Percentiles rank a stretch among this genome's conserved stretches.
Evolutionary conservation across 805 yeast species (phyloP).

Genomic region (Ogataea nitratoaversa): DNA sequence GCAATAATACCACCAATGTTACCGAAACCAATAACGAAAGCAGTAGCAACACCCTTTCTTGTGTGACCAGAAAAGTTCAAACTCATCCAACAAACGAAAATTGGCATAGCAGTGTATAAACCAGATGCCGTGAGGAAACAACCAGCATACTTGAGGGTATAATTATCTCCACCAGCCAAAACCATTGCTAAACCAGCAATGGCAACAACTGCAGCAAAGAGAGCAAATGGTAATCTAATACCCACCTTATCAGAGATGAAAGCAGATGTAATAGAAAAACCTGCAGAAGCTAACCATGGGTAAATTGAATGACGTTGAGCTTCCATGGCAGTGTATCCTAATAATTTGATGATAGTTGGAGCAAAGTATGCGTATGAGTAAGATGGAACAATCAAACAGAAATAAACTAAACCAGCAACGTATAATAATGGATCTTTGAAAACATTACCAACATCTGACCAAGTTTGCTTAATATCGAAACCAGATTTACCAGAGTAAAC

Average conservation of each 20-base stretch:
- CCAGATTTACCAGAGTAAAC: conserved; percentile 49
- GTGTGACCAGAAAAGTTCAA: conserved; percentile 61
- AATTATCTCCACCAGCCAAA: conserved; percentile 37
- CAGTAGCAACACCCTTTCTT: conserved; percentile 47
- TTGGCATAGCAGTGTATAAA: conserved; percentile 61
- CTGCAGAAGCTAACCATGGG: conserved; percentile 80
- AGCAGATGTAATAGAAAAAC: conserved; percentile 59
- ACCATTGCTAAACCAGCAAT: conserved; percentile 55
- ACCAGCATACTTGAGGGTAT: conserved; percentile 53
- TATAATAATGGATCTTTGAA: conserved; percentile 60
- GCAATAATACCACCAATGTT: conserved; percentile 71
- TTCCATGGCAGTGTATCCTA: conserved; percentile 64
- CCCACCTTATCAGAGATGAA: conserved; percentile 52
- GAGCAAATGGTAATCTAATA: conserved; percentile 41
- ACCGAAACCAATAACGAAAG: conserved; percentile 63
- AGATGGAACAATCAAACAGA: conserved; percentile 65
- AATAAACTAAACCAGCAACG: conserved; percentile 57
- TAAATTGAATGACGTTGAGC: conserved; percentile 82
- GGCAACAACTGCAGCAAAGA: conserved; percentile 33
- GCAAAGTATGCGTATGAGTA: conserved; percentile 76
- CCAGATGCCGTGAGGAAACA: conserved; percentile 59
- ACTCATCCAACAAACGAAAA: conserved; percentile 64
- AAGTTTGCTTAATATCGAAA: conserved; percentile 42
- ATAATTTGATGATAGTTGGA: conserved; percentile 55
- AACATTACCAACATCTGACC: conserved; percentile 41